phyloP scores from a whole-genome alignment of 75 land plant genomes.

The Cupressus sempervirens region DNA sequence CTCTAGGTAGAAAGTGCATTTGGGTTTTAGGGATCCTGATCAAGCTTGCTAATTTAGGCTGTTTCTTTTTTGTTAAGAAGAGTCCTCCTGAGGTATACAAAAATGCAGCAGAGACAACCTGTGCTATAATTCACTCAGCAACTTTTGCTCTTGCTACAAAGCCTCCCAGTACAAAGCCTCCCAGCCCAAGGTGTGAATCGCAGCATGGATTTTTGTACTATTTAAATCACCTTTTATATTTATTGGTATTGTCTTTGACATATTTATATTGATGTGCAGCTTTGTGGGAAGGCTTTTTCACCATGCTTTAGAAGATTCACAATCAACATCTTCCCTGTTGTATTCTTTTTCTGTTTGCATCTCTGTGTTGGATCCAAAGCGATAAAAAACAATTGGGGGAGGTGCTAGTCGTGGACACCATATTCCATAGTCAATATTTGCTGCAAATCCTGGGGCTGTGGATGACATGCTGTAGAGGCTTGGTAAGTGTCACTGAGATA shows the following conservation, averaged over 20 bases:
- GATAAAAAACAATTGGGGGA: constrained; percentile 15
- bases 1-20: no score
- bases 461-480: constrained; percentile 91
- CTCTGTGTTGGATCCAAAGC: constrained; percentile 56
- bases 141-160: constrained; percentile 83
- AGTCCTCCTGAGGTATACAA: constrained; percentile 85
- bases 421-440: constrained; percentile 35
- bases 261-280: constrained; percentile 29
- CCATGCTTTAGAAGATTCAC: constrained; percentile 43
- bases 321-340: constrained; percentile 37
- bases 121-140: constrained; percentile 73
- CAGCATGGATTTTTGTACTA: neutral
- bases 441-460: constrained; percentile 73
- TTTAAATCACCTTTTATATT: neutral
- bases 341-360: constrained; percentile 46
- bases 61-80: no score
- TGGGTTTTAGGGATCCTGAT: no score
- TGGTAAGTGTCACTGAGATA: no score
- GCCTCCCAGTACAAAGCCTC: constrained; percentile 67
- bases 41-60: no score
- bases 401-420: constrained; percentile 33
- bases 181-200: constrained; percentile 63
- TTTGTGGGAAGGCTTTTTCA: constrained; percentile 40
- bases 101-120: constrained; percentile 90
- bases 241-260: neutral